Base-by-base conservation (phyloP, 768 basidiomycete genomes). In the Postia placenta region DNA sequence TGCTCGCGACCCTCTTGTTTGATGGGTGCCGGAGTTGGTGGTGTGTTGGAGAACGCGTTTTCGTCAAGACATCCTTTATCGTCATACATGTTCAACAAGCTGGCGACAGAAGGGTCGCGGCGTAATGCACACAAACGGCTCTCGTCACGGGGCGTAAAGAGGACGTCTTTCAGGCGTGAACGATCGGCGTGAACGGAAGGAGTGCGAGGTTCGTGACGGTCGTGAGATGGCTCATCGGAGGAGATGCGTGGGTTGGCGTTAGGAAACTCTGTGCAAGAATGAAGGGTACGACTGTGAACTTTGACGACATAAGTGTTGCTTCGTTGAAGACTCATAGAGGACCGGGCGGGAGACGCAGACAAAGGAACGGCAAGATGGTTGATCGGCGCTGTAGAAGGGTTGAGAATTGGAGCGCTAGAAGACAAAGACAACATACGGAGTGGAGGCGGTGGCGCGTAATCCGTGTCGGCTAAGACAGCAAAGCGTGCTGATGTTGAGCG, bases 61-160 rank as follows among this genome's bases (percentile, higher is more conserved):
- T 73, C 69, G 14, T 80, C 72, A 23, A 90, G 69, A 45, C 75
- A 74, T 15, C 87, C 87, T 47, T 85, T 70, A 3, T 85, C 79
- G 56, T 89, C 87, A 56, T 89, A 91, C 53, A 87, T 69, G 48
- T 80, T 74, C 28, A 90, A 67, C 20, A 91, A 68, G 56, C 83
- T 89, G 12, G 74, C 83, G 24, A 91, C 85, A 19, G 88, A 90
- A 2, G 87, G 87, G 52, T 91, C 87, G 23, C 81, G 80, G 38
- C 82, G 81, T 40, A 91, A 72, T 19, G 75, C 67, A 11, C 76
- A 64, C 9, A 85, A 68, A 24, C 84, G 78, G 51, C 69, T 74
- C 68, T 64, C 69, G 53, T 77, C 76, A 33, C 70, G 68, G 49
- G 62, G 74, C 27, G 67, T 73, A 63, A 65, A 64, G 25, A 67